Conservation (phyloP, 352 stramenopile species). For the Globisporangium iwayamae region DNA sequence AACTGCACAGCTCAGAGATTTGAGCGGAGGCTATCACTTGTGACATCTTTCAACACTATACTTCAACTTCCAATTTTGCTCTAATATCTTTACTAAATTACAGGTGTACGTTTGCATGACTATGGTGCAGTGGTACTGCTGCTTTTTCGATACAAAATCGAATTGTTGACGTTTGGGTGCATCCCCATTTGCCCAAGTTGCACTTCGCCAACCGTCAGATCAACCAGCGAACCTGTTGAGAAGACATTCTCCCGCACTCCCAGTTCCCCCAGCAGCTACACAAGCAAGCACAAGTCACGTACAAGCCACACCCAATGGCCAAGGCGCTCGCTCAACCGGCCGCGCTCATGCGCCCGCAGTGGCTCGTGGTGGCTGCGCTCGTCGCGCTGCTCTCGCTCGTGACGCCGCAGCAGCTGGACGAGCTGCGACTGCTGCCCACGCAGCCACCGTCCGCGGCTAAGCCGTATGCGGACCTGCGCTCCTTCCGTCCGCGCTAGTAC, state of each 20-base stretch:
- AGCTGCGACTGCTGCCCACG: constrained; percentile 9
- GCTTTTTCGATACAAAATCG: no score
- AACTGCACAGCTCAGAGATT: no score
- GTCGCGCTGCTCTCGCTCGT: constrained; percentile 27
- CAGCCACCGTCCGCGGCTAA: constrained; percentile 30
- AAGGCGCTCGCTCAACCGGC: constrained; percentile 15
- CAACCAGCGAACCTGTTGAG: not conserved
- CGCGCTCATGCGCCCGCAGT: constrained; percentile 29
- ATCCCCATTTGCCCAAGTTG: no score
- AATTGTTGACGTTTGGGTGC: no score
- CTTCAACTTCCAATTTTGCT: no score
- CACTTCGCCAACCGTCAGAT: no score
- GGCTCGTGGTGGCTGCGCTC: constrained; percentile 24
- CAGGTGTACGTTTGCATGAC: no score
- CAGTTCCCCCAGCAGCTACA: not conserved
- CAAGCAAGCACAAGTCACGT: not conserved
- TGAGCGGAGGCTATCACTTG: no score
- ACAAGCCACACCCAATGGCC: constrained; percentile 13
- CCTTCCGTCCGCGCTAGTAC: constrained; percentile 51
- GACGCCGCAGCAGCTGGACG: constrained; percentile 20
- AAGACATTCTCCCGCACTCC: not conserved
- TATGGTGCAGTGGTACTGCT: no score
- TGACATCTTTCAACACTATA: no score
- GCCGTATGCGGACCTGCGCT: constrained; percentile 32
- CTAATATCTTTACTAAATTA: no score